Evolutionary conservation across 2,329 filamentous ascomycete species (phyloP).

Genomic region (Juglanconis sp.): DNA sequence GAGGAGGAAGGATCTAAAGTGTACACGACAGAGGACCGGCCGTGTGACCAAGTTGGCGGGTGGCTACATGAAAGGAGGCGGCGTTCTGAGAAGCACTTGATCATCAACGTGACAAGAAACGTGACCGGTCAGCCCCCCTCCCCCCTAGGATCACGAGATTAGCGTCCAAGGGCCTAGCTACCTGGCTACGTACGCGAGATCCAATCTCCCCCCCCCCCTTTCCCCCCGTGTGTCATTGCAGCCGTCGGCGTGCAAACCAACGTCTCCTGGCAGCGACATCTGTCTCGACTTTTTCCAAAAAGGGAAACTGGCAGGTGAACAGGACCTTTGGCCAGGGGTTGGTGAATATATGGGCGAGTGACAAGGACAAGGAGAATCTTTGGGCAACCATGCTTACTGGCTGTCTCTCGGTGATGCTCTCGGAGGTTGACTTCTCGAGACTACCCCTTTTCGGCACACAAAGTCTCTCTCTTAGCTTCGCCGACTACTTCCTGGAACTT

Average conservation of each 20-base stretch:
- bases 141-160: slow-evolving; percentile 6
- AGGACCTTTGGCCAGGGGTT: neutral
- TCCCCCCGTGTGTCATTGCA: slow-evolving; percentile 17
- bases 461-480: neutral
- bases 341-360: neutral
- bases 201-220: slow-evolving; percentile 8
- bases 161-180: slow-evolving; percentile 8
- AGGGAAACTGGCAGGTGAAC: neutral
- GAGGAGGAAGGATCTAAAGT: neutral
- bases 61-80: slow-evolving; percentile 17
- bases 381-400: neutral
- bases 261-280: neutral
- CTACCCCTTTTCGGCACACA: neutral
- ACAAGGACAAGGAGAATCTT: neutral
- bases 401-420: neutral
- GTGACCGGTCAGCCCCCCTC: slow-evolving; percentile 16
- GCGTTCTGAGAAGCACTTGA: slow-evolving; percentile 18
- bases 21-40: slow-evolving; percentile 13
- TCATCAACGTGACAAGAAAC: slow-evolving; percentile 18
- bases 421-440: neutral
- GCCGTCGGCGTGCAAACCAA: slow-evolving; percentile 16
- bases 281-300: neutral
- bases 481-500: neutral
- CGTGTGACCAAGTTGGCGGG: slow-evolving; percentile 13
- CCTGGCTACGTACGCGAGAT: slow-evolving; percentile 11